Percentiles rank a stretch among this genome's conserved stretches.
phyloP scores from a whole-genome alignment of 345 rosid genomes.

The Euphorbia tirucalli region DNA sequence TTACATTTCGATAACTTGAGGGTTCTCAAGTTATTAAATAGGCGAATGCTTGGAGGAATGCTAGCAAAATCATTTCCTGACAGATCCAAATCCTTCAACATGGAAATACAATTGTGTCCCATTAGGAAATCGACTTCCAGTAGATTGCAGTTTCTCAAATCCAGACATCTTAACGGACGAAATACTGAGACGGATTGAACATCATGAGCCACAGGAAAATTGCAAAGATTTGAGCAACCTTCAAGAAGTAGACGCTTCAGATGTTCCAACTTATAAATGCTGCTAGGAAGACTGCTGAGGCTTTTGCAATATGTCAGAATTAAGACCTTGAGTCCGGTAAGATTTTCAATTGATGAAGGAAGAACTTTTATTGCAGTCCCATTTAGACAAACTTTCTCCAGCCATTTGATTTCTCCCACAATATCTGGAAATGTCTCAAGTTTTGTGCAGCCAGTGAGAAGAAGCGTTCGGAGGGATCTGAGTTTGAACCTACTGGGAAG shows the following conservation, averaged over 20 bases:
- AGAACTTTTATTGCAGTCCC: conserved; percentile 18
- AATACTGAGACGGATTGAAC: background rate
- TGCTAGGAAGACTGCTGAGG: conserved; percentile 22
- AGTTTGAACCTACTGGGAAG: conserved; percentile 19
- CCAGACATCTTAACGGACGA: conserved; percentile 8
- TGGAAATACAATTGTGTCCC: conserved; percentile 4
- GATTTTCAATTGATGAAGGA: conserved; percentile 24
- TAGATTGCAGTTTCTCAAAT: conserved; percentile 12
- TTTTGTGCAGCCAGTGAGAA: conserved; percentile 22
- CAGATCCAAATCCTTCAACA: conserved; percentile 15
- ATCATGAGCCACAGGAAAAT: conserved; percentile 11
- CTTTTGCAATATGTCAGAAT: conserved; percentile 14
- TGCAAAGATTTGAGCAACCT: conserved; percentile 23
- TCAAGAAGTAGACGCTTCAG: conserved; percentile 13
- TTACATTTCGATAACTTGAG: conserved; percentile 17
- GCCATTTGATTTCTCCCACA: background rate
- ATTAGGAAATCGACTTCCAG: conserved; percentile 11
- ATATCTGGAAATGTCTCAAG: conserved; percentile 28
- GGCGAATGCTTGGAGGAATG: conserved; percentile 14
- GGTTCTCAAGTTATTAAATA: conserved; percentile 3
- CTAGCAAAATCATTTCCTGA: conserved; percentile 13
- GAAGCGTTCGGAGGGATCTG: conserved; percentile 14
- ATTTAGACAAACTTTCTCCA: conserved; percentile 13
- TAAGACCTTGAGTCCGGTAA: conserved; percentile 15
- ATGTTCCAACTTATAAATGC: conserved; percentile 17